Conservation (phyloP, 768 basidiomycete genomes). For the Xerocomus potaroensis region DNA sequence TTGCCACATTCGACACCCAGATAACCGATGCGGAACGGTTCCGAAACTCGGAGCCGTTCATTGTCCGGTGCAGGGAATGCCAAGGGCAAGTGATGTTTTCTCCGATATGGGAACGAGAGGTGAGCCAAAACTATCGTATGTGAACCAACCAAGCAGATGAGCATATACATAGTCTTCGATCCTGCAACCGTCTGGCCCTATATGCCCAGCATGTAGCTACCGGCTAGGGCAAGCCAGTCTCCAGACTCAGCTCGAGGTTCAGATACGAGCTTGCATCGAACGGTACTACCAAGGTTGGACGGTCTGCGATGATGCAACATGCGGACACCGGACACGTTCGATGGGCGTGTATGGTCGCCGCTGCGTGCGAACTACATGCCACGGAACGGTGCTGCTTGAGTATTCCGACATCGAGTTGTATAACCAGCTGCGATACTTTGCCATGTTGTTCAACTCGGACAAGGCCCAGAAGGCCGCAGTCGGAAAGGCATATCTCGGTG, state of each 20-base stretch:
- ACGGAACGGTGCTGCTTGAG: conserved; percentile 35
- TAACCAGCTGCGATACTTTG: conserved; percentile 84
- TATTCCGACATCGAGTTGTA: conserved; percentile 84
- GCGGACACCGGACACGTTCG: conserved; percentile 80
- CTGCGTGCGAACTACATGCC: conserved; percentile 50
- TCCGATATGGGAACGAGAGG: conserved; percentile 57
- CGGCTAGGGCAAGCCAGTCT: conserved; percentile 57
- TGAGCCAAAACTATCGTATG: conserved; percentile 26
- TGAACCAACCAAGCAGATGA: neutral
- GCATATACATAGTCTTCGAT: conserved; percentile 52
- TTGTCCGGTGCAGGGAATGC: conserved; percentile 76
- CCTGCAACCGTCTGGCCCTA: conserved; percentile 58
- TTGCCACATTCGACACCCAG: conserved; percentile 83
- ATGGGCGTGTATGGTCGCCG: conserved; percentile 89
- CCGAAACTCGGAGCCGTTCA: conserved; percentile 66
- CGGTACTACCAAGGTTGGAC: conserved; percentile 90
- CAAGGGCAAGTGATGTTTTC: conserved; percentile 53
- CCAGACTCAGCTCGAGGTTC: conserved; percentile 79
- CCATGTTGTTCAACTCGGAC: conserved; percentile 69
- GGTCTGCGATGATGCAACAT: conserved; percentile 82
- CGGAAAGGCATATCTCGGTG: conserved; percentile 43
- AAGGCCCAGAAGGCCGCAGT: conserved; percentile 53
- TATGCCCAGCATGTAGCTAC: conserved; percentile 64
- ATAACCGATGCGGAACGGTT: conserved; percentile 86
- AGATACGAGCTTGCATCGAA: conserved; percentile 72